phyloP scores from a whole-genome alignment of 2,329 filamentous ascomycete species.

The Fusarium gaditjirri region DNA sequence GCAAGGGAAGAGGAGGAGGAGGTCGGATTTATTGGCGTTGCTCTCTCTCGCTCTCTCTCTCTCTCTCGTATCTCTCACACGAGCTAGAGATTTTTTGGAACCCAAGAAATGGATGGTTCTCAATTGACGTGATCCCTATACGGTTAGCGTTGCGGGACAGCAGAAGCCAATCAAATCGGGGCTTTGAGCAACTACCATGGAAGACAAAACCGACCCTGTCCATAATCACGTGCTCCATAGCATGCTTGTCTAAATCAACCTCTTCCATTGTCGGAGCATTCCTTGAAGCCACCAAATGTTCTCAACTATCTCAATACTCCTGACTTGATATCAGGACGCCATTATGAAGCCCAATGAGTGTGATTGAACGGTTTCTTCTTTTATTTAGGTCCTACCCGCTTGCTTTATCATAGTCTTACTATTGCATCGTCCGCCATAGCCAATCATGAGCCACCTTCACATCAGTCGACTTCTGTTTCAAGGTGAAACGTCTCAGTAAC shows the following conservation, averaged over 20 bases:
- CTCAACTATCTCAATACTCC: not conserved
- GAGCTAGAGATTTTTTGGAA: slow-evolving; percentile 49
- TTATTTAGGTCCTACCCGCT: not conserved
- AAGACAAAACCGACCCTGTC: not conserved
- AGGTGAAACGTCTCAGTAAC: slow-evolving; percentile 56
- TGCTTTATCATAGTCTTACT: not conserved
- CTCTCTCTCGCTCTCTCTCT: slow-evolving; percentile 5
- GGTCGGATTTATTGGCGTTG: slow-evolving; percentile 17
- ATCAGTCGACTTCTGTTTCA: slow-evolving; percentile 51
- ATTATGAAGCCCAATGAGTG: not conserved
- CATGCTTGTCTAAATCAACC: slow-evolving; percentile 18
- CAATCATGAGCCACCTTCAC: slow-evolving; percentile 32
- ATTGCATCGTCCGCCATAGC: not conserved
- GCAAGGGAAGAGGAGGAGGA: not conserved
- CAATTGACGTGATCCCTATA: slow-evolving; percentile 40
- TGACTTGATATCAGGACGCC: not conserved
- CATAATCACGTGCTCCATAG: slow-evolving; percentile 16
- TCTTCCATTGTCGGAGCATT: slow-evolving; percentile 7
- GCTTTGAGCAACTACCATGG: not conserved
- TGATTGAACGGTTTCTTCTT: not conserved
- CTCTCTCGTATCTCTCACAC: slow-evolving; percentile 38
- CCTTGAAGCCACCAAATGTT: not conserved
- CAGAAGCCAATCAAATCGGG: slow-evolving; percentile 30
- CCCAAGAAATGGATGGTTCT: slow-evolving; percentile 37
- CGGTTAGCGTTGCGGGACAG: slow-evolving; percentile 17